Base-by-base conservation (phyloP, 345 rosid species). In the Draba incana region DNA sequence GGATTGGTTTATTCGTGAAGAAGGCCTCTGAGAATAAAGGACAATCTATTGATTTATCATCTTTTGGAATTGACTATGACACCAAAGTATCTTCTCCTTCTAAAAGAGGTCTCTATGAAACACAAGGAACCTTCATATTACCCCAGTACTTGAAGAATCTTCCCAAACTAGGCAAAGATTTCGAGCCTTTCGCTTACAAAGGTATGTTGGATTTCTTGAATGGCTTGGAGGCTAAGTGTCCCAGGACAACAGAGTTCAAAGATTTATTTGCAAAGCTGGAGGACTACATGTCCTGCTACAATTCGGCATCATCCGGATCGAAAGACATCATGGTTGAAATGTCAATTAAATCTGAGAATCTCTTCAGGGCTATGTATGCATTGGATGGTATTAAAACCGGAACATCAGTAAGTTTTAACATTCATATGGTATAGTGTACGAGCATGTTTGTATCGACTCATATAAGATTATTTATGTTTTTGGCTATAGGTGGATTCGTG, bases 21-120 rank as follows among this genome's bases (percentile, higher is more conserved):
- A 11, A 6, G 3, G 51, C 65, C 43, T 38, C 74, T 9, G 66
- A 69, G 31, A 49, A 16, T 10, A 39, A 59, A 69, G 73, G 66
- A 59, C 28, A 39, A 7, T 15, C 74, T 49, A 57, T 69, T 49
- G 74, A 58, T 59, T 25, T 68, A 10, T 48, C 66, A 48, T 4
- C 57, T 15, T 58, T 58, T 38, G 73, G 73, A 59, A 46, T 68
- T 14, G 72, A 68, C 48, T 38, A 64, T 64, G 69, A 50, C 27
- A 13, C 10, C 11, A 2, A 13, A 4, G 59, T 14, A 54, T 23
- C 51, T 41, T 30, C 61, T 16, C 13, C 61, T 27, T 41, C 48
- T 5, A n/a, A 54, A 45, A 66, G 70, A 54, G 8, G 9, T 57
- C 4, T 66, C 43, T 31, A n/a, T 53, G 20, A 57, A 52, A 52